These are phyloP conservation scores for Cyclotella atomus DNA, from an alignment of 108 stramenopile species.

Conservation along the genomic window DNA sequence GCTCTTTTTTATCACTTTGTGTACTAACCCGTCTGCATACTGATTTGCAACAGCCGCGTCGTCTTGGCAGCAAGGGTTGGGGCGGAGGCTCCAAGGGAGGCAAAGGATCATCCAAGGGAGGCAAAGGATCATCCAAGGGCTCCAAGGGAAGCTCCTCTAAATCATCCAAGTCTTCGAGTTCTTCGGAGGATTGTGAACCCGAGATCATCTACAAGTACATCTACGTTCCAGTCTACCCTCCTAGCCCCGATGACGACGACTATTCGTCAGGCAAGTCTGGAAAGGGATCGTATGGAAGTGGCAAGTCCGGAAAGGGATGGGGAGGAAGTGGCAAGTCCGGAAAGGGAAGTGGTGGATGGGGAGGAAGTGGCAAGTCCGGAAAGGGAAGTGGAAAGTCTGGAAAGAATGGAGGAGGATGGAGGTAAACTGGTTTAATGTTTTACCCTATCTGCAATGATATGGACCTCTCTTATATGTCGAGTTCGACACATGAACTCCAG, in stretches of 20 bases:
- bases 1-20: not conserved
- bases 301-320: slow-evolving; percentile 1
- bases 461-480: no score
- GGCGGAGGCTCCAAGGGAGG: not conserved
- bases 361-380: not conserved
- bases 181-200: not conserved
- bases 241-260: not conserved
- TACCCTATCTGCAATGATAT: no score
- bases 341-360: not conserved
- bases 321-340: not conserved
- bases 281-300: not conserved
- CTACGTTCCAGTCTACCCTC: not conserved
- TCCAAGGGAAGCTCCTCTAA: not conserved
- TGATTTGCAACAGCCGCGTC: not conserved
- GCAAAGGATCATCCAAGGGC: not conserved
- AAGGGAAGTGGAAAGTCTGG: not conserved
- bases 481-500: not conserved
- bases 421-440: not conserved
- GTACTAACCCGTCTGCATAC: not conserved
- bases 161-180: not conserved
- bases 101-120: not conserved
- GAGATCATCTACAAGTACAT: slow-evolving; percentile 11
- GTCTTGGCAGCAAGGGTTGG: not conserved
- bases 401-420: not conserved
- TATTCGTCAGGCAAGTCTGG: not conserved